Evolutionary conservation across 2,329 filamentous ascomycete species (phyloP).

Genomic region (Colletotrichum gloeosporioides): DNA sequence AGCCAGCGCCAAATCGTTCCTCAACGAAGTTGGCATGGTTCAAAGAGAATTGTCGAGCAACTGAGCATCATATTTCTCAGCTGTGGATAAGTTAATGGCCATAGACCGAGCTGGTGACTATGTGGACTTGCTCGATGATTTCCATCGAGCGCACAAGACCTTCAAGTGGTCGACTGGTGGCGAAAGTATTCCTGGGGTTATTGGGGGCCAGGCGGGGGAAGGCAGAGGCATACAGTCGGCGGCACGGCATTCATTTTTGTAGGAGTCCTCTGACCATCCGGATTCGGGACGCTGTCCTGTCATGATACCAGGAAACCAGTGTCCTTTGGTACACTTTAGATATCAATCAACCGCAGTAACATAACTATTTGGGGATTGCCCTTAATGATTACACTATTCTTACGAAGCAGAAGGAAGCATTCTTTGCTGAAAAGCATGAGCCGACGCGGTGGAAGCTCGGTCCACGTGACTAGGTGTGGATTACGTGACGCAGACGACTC

Average conservation of each 20-base stretch:
- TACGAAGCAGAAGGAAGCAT: background rate
- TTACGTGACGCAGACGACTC: constrained; percentile 33
- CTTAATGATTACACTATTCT: background rate
- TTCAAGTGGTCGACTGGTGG: background rate
- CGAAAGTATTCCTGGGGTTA: background rate
- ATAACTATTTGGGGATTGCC: background rate
- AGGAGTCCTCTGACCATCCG: background rate
- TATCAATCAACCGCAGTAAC: background rate
- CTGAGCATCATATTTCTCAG: constrained; percentile 24
- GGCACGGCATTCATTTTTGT: background rate
- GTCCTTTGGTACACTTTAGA: background rate
- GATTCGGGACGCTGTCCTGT: background rate
- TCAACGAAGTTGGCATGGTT: constrained; percentile 54
- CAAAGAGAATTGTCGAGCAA: constrained; percentile 54
- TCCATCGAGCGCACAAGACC: background rate
- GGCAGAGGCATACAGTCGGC: constrained; percentile 10
- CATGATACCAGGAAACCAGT: constrained; percentile 5
- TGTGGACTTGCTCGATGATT: background rate
- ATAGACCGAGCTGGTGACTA: background rate
- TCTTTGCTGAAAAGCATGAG: background rate
- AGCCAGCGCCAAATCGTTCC: constrained; percentile 57
- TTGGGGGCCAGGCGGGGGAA: background rate
- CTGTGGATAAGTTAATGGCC: background rate
- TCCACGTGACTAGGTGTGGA: constrained; percentile 43
- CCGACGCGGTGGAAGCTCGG: background rate